A percentile compares a stretch with the other conserved stretches of the same genome.
phyloP scores from a whole-genome alignment of 306 rosid genomes.

The Fragaria nilgerrensis region DNA sequence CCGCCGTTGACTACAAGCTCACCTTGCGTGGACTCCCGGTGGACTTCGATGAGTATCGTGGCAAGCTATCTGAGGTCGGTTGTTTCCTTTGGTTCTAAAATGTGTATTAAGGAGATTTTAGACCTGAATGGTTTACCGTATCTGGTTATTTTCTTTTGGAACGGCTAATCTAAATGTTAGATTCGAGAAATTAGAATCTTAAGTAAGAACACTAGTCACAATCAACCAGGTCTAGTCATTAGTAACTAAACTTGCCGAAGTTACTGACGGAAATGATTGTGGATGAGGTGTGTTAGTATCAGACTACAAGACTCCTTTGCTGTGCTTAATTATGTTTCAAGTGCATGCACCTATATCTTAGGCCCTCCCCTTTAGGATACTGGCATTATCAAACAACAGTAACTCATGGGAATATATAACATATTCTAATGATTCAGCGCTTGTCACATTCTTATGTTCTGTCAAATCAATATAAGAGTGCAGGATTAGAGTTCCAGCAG shows the following conservation, averaged over 20 bases:
- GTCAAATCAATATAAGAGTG: background rate
- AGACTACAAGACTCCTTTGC: background rate
- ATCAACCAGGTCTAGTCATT: too few relatives aligned
- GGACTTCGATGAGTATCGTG: constrained; percentile 58
- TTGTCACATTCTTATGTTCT: background rate
- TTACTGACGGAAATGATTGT: background rate
- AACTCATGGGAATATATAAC: background rate
- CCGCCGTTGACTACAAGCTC: constrained; percentile 63
- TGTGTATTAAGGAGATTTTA: background rate
- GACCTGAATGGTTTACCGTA: too few relatives aligned
- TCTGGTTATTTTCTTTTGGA: too few relatives aligned
- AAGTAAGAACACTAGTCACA: background rate
- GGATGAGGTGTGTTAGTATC: background rate
- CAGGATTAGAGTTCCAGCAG: background rate
- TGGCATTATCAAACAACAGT: background rate
- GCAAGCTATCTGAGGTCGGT: constrained; percentile 55
- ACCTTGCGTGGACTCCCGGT: constrained; percentile 47
- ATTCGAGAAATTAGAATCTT: background rate
- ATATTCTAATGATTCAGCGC: background rate
- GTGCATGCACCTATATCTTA: background rate
- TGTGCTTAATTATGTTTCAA: background rate
- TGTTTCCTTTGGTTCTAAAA: background rate
- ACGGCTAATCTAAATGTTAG: too few relatives aligned
- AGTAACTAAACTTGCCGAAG: too few relatives aligned
- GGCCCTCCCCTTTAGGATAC: background rate